Evolutionary conservation across 768 basidiomycete species (phyloP).

Genomic region (Cantharellus cinnabarinus): DNA sequence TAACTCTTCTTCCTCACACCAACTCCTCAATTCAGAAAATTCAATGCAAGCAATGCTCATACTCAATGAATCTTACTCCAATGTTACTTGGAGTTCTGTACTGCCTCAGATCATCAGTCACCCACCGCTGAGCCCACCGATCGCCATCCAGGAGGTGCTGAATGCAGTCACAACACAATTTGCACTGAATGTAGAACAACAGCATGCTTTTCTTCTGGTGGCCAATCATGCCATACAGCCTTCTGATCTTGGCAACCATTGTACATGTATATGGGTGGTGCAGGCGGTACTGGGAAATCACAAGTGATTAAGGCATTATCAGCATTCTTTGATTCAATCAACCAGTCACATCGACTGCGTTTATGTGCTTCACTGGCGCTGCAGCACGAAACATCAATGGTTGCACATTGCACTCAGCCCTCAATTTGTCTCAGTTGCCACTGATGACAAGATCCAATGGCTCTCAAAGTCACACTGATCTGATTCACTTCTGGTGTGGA

Average conservation of each 20-base stretch:
- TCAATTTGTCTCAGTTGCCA: neutral
- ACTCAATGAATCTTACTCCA: too few relatives aligned
- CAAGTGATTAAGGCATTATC: slow-evolving; percentile 11
- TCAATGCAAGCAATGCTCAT: too few relatives aligned
- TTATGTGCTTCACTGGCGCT: slow-evolving; percentile 11
- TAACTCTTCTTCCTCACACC: too few relatives aligned
- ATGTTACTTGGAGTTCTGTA: too few relatives aligned
- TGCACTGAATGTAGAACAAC: neutral
- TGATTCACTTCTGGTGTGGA: slow-evolving; percentile 2
- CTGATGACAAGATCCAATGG: neutral
- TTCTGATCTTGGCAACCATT: slow-evolving; percentile 4
- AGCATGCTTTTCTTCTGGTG: neutral
- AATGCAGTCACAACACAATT: neutral
- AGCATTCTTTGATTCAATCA: slow-evolving; percentile 7
- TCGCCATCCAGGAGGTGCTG: neutral
- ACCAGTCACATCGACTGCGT: slow-evolving; percentile 2
- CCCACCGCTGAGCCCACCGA: neutral
- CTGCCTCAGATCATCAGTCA: too few relatives aligned
- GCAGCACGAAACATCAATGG: slow-evolving; percentile 13
- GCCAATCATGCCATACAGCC: neutral
- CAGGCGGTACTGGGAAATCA: slow-evolving; percentile 14
- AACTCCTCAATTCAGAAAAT: too few relatives aligned
- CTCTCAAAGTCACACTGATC: neutral
- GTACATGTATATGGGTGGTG: slow-evolving; percentile 9
- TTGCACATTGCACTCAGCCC: slow-evolving; percentile 10